phyloP scores from a whole-genome alignment of 306 rosid species.

The Corylus heterophylla region DNA sequence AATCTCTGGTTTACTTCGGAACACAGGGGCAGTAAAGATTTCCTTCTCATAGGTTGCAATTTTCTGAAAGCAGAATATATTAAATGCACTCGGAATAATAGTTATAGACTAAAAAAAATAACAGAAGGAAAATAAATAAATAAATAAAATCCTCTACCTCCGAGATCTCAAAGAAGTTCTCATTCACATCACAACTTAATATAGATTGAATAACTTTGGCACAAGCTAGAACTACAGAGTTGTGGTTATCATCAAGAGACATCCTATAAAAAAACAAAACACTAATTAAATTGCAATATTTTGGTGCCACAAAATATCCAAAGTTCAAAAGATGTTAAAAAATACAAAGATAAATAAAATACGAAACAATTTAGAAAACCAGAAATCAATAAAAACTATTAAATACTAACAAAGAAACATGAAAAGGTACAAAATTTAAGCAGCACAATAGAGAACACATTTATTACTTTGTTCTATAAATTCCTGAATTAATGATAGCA shows the following conservation, averaged over 20 bases:
- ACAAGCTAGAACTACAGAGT: conserved; percentile 77
- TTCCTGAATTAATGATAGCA: not conserved
- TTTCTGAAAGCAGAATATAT: conserved; percentile 50
- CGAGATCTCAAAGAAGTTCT: conserved; percentile 62
- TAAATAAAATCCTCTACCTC: conserved; percentile 50
- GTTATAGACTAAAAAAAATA: conserved; percentile 18
- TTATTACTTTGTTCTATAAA: not conserved
- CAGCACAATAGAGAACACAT: not conserved
- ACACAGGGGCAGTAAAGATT: conserved; percentile 85
- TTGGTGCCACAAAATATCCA: conserved; percentile 11
- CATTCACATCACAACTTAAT: conserved; percentile 75
- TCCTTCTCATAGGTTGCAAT: conserved; percentile 50
- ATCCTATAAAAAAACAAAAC: conserved; percentile 52
- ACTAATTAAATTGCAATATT: conserved; percentile 7
- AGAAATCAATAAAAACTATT: not conserved
- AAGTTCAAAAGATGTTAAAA: not conserved
- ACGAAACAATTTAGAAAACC: not conserved
- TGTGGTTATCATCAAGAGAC: conserved; percentile 89
- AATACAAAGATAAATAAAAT: not conserved
- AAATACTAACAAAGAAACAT: not conserved
- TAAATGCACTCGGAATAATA: conserved; percentile 16
- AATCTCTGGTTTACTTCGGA: conserved; percentile 79
- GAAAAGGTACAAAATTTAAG: not conserved
- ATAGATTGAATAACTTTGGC: conserved; percentile 68
- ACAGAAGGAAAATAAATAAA: not conserved